Evolutionary conservation across 2,329 filamentous ascomycete genomes (phyloP).

Genomic region (Alternaria metachromatica): DNA sequence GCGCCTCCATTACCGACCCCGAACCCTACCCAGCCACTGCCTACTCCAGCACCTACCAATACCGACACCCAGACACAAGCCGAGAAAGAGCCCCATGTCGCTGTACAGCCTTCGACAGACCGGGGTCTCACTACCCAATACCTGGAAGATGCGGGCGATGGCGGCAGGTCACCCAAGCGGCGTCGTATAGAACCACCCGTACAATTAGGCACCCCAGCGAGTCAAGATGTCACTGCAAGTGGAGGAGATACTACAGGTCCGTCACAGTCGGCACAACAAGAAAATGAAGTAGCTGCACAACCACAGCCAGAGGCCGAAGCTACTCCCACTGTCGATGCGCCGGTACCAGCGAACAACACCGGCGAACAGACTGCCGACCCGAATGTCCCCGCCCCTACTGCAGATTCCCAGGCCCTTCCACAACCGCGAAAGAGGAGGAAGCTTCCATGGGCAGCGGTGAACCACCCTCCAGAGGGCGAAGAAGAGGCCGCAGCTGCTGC

Average conservation of each 20-base stretch:
- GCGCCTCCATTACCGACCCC: background rate
- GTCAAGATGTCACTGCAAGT: background rate
- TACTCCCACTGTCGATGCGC: background rate
- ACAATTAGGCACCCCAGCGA: background rate
- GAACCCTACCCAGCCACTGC: background rate
- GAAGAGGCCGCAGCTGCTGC: slow-evolving; percentile 13
- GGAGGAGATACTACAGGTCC: background rate
- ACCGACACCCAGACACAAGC: background rate
- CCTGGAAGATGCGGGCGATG: slow-evolving; percentile 15
- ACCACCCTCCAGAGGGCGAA: slow-evolving; percentile 24
- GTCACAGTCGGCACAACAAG: background rate
- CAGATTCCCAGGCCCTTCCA: slow-evolving; percentile 5
- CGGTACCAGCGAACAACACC: background rate
- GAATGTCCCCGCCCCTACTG: background rate
- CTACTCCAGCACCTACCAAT: background rate
- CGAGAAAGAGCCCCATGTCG: background rate
- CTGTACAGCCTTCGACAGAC: background rate
- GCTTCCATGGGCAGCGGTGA: slow-evolving; percentile 41
- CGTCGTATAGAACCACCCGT: slow-evolving; percentile 23
- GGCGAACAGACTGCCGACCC: background rate
- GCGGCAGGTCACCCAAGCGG: slow-evolving; percentile 29
- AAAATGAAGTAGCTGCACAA: background rate
- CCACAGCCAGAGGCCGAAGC: background rate
- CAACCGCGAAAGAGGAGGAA: slow-evolving; percentile 14
- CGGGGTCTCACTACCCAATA: slow-evolving; percentile 6